phyloP scores from a whole-genome alignment of 768 basidiomycete genomes.

The Trametes maxima region DNA sequence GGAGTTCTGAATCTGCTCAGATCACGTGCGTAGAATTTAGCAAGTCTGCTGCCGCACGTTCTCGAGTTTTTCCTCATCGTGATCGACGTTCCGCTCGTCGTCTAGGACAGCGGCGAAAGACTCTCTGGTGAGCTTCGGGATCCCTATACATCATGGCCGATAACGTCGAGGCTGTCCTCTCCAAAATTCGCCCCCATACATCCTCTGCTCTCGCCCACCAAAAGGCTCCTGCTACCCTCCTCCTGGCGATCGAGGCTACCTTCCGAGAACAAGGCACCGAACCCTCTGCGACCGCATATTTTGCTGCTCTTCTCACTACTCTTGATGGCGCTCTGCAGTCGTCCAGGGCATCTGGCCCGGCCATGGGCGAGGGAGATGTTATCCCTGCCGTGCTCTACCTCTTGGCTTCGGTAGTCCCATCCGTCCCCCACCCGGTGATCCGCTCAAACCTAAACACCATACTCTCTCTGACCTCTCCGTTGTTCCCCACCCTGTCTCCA shows the following conservation, averaged over 20 bases:
- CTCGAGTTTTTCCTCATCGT: conserved; percentile 13
- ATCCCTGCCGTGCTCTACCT: conserved; percentile 87
- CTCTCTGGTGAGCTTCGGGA: background rate
- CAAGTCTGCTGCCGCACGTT: background rate
- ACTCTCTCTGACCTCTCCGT: conserved; percentile 71
- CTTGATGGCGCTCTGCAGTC: conserved; percentile 77
- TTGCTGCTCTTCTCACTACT: conserved; percentile 86
- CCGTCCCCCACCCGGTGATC: conserved; percentile 80
- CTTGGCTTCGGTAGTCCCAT: conserved; percentile 73
- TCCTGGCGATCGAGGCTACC: conserved; percentile 83
- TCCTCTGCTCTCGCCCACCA: conserved; percentile 83
- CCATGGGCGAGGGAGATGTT: conserved; percentile 66
- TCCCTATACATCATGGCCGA: conserved; percentile 29
- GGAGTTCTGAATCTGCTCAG: background rate
- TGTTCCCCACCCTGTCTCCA: conserved; percentile 66
- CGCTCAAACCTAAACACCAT: conserved; percentile 73
- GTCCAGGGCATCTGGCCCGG: conserved; percentile 39
- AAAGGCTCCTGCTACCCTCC: conserved; percentile 83
- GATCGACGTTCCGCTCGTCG: conserved; percentile 6
- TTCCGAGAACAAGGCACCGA: conserved; percentile 70
- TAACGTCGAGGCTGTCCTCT: conserved; percentile 57
- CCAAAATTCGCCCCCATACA: conserved; percentile 87
- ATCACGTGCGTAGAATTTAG: conserved; percentile 12
- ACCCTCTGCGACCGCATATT: conserved; percentile 85
- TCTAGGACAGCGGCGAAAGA: background rate